Evolutionary conservation across 352 stramenopile genomes (phyloP).

Genomic region (Globisporangium ultimum): DNA sequence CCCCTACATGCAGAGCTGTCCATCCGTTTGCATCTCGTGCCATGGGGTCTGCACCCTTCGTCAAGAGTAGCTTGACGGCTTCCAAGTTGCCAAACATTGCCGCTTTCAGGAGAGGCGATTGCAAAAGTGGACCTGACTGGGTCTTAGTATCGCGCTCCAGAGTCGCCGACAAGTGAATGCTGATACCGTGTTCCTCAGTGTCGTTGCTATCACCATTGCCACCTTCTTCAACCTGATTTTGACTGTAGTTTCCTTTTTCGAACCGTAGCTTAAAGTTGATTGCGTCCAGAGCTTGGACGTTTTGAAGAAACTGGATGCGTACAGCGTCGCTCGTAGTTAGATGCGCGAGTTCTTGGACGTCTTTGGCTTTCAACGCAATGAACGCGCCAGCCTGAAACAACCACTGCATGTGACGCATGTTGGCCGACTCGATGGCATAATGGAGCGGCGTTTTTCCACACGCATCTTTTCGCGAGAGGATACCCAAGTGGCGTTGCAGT

Average conservation of each 20-base stretch:
- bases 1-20: constrained; percentile 56
- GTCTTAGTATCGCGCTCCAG: constrained; percentile 20
- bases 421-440: constrained; percentile 41
- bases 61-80: constrained; percentile 35
- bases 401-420: constrained; percentile 33
- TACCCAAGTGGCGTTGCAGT: constrained; percentile 18
- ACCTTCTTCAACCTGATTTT: neutral
- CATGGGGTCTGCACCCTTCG: constrained; percentile 29
- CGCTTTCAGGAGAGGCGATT: constrained; percentile 42
- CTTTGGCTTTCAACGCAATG: constrained; percentile 10
- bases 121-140: constrained; percentile 23
- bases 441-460: constrained; percentile 46
- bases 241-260: neutral
- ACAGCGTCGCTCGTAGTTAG: constrained; percentile 20
- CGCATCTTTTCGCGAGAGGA: constrained; percentile 30
- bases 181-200: constrained; percentile 24
- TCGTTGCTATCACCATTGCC: neutral
- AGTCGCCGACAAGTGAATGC: constrained; percentile 36
- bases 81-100: constrained; percentile 41
- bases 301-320: constrained; percentile 26
- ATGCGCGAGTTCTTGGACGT: constrained; percentile 35
- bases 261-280: constrained; percentile 14
- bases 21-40: constrained; percentile 53
- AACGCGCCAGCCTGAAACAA: constrained; percentile 29
- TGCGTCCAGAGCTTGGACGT: constrained; percentile 38